Evolutionary conservation across 2,329 filamentous ascomycete species (phyloP).

Genomic region (Aspergillus texensis): DNA sequence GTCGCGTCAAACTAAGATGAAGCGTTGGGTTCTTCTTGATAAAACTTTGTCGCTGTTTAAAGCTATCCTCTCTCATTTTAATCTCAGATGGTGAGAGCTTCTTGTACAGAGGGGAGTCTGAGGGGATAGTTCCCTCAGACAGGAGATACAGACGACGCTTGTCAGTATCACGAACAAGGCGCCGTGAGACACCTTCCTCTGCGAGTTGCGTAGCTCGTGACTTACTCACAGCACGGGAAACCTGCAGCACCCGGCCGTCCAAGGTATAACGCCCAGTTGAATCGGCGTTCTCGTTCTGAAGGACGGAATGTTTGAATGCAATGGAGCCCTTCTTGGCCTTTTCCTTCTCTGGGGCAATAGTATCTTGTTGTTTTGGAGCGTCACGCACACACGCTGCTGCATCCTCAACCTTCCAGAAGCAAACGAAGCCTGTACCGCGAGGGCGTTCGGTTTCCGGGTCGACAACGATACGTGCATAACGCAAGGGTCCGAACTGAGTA

Average conservation of each 20-base stretch:
- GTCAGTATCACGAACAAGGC: conserved; percentile 75
- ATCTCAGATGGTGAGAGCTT: conserved; percentile 77
- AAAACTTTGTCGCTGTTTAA: conserved; percentile 82
- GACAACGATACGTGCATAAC: conserved; percentile 89
- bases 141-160: conserved; percentile 89
- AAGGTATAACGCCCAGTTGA: conserved; percentile 84
- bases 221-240: conserved; percentile 83
- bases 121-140: conserved; percentile 78
- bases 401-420: conserved; percentile 78
- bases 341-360: conserved; percentile 46
- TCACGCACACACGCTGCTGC: conserved; percentile 74
- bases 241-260: conserved; percentile 81
- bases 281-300: conserved; percentile 84
- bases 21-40: conserved; percentile 89
- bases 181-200: conserved; percentile 64
- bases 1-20: conserved; percentile 83
- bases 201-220: conserved; percentile 76
- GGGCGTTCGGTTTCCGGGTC: conserved; percentile 83
- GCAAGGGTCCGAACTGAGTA: conserved; percentile 78
- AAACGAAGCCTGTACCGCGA: conserved; percentile 92
- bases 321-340: conserved; percentile 42
- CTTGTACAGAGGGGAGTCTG: conserved; percentile 75
- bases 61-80: conserved; percentile 84
- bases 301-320: conserved; percentile 73
- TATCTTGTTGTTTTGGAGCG: conserved; percentile 63